Percentiles rank a stretch among this genome's conserved stretches.
These are phyloP conservation scores for Linnemannia hyalina DNA, from an alignment of 192 early-diverging fungal species.

Conservation along the genomic window DNA sequence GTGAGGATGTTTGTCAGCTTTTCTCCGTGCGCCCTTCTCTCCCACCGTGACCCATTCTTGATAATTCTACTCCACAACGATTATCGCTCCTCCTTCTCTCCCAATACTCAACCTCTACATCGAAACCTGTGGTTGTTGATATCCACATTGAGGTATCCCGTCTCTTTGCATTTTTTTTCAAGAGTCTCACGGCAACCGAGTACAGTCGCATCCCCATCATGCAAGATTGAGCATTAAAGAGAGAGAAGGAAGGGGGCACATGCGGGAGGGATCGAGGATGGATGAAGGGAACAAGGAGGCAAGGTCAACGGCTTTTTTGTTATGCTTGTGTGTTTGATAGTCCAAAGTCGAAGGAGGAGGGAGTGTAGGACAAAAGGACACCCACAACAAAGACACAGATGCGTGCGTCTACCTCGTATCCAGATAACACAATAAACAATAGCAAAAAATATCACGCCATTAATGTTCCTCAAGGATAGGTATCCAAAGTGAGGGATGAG, in stretches of 20 bases:
- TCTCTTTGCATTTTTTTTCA: not conserved
- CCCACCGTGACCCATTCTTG: not conserved
- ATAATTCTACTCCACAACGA: not conserved
- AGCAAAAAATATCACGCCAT: not conserved
- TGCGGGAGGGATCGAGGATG: not conserved
- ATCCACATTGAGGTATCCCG: not conserved
- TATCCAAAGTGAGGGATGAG: not conserved
- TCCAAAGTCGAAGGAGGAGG: not conserved
- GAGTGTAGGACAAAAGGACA: not conserved
- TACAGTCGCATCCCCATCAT: not conserved
- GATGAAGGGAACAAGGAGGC: not conserved
- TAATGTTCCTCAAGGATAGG: not conserved
- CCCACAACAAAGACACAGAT: not conserved
- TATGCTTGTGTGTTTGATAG: not conserved
- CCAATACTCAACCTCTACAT: not conserved
- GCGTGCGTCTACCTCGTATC: not conserved
- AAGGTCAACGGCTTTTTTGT: not conserved
- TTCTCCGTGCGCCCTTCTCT: not conserved
- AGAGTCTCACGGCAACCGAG: not conserved
- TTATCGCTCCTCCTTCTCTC: not conserved
- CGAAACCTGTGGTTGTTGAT: not conserved
- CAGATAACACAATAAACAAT: not conserved
- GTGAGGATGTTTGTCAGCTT: not conserved
- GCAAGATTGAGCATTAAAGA: not conserved
- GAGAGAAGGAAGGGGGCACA: not conserved